These are phyloP conservation scores for Fusarium globosum DNA, from an alignment of 2,329 filamentous ascomycete species.

Conservation along the genomic window DNA sequence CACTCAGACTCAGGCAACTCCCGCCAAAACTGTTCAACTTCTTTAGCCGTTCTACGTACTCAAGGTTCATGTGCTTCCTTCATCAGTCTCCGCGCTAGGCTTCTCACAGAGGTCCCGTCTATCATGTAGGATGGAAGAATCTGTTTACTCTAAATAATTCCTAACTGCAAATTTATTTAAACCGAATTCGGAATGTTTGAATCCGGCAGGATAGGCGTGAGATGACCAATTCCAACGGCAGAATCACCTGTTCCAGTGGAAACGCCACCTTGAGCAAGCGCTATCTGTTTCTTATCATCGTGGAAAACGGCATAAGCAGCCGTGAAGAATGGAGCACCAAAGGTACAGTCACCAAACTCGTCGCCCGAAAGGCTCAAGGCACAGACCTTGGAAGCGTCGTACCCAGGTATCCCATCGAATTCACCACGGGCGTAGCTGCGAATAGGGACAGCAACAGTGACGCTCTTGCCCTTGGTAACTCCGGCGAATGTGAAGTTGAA, in stretches of 20 bases:
- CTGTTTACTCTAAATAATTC: too few species aligned
- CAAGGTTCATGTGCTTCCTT: too few species aligned
- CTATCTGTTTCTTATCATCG: background rate
- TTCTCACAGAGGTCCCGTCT: too few species aligned
- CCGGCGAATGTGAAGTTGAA: background rate
- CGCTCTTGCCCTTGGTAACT: background rate
- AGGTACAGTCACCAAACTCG: background rate
- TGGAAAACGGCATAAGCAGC: background rate
- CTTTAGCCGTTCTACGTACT: too few species aligned
- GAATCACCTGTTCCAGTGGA: background rate
- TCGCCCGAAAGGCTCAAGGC: background rate
- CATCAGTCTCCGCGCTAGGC: too few species aligned
- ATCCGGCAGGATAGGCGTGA: rapidly evolving
- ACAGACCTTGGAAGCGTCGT: background rate
- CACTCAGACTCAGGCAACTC: too few species aligned
- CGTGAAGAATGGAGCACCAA: background rate
- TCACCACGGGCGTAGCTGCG: background rate
- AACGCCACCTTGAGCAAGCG: background rate
- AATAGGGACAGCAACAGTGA: background rate
- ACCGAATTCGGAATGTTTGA: background rate
- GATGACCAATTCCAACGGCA: background rate
- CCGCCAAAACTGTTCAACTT: too few species aligned
- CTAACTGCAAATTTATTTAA: background rate
- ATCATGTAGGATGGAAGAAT: too few species aligned
- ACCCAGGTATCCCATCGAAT: background rate